Conservation (phyloP, 495 filamentous ascomycete species). For the Hypoxylon trugodes region DNA sequence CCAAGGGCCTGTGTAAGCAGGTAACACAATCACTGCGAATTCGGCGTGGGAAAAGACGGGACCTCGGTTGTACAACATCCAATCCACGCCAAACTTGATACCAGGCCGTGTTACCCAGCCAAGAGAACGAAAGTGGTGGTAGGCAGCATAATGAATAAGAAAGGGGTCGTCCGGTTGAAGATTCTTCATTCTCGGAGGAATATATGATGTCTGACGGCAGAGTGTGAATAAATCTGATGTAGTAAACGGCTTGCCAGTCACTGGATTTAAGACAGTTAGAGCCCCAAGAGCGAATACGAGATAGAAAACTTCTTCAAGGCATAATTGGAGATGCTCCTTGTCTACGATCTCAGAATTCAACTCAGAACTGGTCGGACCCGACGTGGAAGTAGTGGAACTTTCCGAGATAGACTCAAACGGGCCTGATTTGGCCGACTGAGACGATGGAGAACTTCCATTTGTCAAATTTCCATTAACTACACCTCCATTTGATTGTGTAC, state of each 20-base stretch:
- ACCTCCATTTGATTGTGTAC: slow-evolving; percentile 26
- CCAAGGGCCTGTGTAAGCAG: slow-evolving; percentile 77
- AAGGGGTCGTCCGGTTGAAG: slow-evolving; percentile 81
- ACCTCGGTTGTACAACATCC: slow-evolving; percentile 91
- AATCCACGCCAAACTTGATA: slow-evolving; percentile 94
- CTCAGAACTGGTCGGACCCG: slow-evolving; percentile 8
- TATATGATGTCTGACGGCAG: slow-evolving; percentile 73
- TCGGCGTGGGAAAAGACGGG: slow-evolving; percentile 95
- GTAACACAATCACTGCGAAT: slow-evolving; percentile 85
- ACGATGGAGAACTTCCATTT: slow-evolving; percentile 19
- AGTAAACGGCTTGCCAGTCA: slow-evolving; percentile 57
- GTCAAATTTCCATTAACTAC: neutral
- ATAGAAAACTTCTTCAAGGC: slow-evolving; percentile 92
- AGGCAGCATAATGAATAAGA: slow-evolving; percentile 83
- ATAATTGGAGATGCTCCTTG: slow-evolving; percentile 91
- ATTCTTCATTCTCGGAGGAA: slow-evolving; percentile 61
- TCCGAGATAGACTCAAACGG: slow-evolving; percentile 14
- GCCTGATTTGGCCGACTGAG: slow-evolving; percentile 30
- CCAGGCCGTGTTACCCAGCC: slow-evolving; percentile 96
- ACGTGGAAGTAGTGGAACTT: neutral
- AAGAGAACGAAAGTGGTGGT: slow-evolving; percentile 95
- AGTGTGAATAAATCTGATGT: slow-evolving; percentile 66
- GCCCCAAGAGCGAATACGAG: slow-evolving; percentile 82
- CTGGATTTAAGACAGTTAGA: slow-evolving; percentile 70
- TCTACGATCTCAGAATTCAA: slow-evolving; percentile 61